Conservation (phyloP, 768 basidiomycete species). For the Amanita phalloides region DNA sequence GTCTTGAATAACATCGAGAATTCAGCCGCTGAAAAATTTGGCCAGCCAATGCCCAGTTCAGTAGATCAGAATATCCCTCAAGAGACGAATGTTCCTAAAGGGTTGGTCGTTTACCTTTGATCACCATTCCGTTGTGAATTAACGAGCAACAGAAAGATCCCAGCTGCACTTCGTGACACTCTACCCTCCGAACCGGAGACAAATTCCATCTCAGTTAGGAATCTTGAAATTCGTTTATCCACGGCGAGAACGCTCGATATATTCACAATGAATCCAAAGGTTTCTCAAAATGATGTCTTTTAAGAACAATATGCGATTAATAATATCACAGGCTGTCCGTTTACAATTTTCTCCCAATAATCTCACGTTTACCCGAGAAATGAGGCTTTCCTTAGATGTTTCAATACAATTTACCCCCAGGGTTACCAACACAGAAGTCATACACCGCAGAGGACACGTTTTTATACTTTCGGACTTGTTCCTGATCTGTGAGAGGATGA, state of each 20-base stretch:
- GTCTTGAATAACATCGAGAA: background rate
- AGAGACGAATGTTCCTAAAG: slow-evolving; percentile 48
- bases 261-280: slow-evolving; percentile 93
- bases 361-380: slow-evolving; percentile 66
- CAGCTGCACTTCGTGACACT: background rate
- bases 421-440: slow-evolving; percentile 61
- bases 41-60: slow-evolving; percentile 6
- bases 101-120: slow-evolving; percentile 44
- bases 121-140: slow-evolving; percentile 6
- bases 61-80: slow-evolving; percentile 25
- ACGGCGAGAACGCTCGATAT: slow-evolving; percentile 81
- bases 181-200: slow-evolving; percentile 21
- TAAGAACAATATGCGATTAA: background rate
- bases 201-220: slow-evolving; percentile 50
- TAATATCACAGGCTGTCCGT: slow-evolving; percentile 56
- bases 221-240: slow-evolving; percentile 73
- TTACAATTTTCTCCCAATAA: slow-evolving; percentile 81
- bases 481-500: slow-evolving; percentile 81
- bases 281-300: slow-evolving; percentile 17
- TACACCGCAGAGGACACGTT: slow-evolving; percentile 72
- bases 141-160: background rate
- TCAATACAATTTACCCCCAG: slow-evolving; percentile 69
- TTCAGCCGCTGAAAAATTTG: too few species aligned
- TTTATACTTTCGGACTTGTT: slow-evolving; percentile 91
- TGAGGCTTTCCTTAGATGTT: slow-evolving; percentile 65